Evolutionary conservation across 306 rosid genomes (phyloP), one percentile per base, ranked within the genome.

Genomic region (Chamaecrista fasciculata): DNA sequence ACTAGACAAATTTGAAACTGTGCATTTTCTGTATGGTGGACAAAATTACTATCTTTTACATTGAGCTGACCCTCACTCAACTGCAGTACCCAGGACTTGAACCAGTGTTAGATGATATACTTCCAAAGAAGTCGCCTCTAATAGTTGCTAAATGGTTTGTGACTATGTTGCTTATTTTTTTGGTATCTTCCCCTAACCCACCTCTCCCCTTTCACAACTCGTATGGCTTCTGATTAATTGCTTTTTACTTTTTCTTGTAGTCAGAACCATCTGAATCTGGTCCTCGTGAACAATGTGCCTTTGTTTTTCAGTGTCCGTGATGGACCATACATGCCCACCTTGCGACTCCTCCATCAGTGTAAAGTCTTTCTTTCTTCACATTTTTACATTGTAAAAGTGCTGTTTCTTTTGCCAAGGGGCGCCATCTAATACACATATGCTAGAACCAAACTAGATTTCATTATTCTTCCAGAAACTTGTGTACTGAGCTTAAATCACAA

Each of bases 301-400:
- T 81, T 94, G 60, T 94, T 94, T 80, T 94, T 94, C 83, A 94
- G 86, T 71, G 76, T 94, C 64, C 97, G 97, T 15, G 99, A 94
- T 79, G 99, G 99, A 34, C 97, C 99, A 16, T 94, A 94, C 78
- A 94, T 94, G 97, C 99, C 99, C 49, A 94, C 99, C 21, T 76
- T 94, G 67, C 86, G 99, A 57, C 91, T 94, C 55, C 99, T 94
- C 61, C 99, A 94, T 78, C 99, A 91, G 78, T 94, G 99, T 94
- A 86, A 86, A 60, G 80, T 83, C 10, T 51, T 43, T 69, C 28
- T 55, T 70, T 49, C 52, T 67, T 71, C 52, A 50, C n/a, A 14
- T 6, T 72, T 61, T 62, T 60, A 20, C 34, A 29, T 60, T 75
- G 64, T 73, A 48, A 6, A 18, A 34, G 18, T 67, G 11, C 9